These are phyloP conservation scores for Inga oerstediana DNA, from an alignment of 306 rosid species.

Conservation along the genomic window DNA sequence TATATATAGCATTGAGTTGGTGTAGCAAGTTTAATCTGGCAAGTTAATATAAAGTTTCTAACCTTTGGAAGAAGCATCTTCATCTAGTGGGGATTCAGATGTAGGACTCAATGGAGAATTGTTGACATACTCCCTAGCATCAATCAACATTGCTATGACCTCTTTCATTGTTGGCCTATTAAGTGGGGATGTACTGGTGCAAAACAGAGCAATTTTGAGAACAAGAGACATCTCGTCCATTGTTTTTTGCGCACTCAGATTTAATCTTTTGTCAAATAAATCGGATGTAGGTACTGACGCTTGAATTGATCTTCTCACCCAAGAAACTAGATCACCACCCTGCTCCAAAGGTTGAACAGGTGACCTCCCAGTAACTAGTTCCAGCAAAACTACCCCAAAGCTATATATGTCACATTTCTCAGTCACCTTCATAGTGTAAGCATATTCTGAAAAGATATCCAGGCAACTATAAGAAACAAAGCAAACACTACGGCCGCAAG, in stretches of 20 bases:
- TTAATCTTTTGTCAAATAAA: constrained; percentile 63
- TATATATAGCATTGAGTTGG: background rate
- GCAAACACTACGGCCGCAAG: background rate
- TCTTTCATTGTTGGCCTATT: constrained; percentile 87
- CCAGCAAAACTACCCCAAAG: constrained; percentile 80
- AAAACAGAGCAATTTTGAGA: constrained; percentile 77
- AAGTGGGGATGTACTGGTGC: constrained; percentile 72
- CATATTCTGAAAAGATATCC: constrained; percentile 62
- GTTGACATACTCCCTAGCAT: constrained; percentile 60
- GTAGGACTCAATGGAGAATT: constrained; percentile 59
- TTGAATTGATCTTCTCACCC: constrained; percentile 68
- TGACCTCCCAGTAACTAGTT: constrained; percentile 63
- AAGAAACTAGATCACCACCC: constrained; percentile 73
- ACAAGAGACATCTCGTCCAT: constrained; percentile 70
- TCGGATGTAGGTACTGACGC: constrained; percentile 47
- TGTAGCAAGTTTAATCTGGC: background rate
- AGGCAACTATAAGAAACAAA: constrained; percentile 25
- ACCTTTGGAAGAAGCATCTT: constrained; percentile 59
- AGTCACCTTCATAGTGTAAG: constrained; percentile 84
- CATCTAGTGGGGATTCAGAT: constrained; percentile 67
- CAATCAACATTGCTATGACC: constrained; percentile 79
- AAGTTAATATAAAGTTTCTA: constrained; percentile 31
- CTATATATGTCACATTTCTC: constrained; percentile 87
- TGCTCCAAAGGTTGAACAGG: constrained; percentile 84
- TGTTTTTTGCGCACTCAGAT: constrained; percentile 48